Evolutionary conservation across 1,284 basidiomycete genomes (phyloP), one percentile per base, ranked within the genome.

Genomic region (Apiotrichum gracile): DNA sequence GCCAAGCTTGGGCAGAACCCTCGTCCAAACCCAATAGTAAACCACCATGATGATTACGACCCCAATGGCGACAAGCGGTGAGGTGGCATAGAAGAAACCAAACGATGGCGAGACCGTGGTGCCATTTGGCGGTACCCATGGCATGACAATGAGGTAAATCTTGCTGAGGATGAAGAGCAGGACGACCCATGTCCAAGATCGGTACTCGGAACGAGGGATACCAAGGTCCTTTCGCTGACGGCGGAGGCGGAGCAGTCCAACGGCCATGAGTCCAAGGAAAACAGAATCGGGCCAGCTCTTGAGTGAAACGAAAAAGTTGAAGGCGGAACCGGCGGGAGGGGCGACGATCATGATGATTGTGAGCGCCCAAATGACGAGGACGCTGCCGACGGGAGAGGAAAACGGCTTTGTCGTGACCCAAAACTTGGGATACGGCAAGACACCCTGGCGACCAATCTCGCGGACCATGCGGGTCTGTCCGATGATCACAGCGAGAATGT

Each of bases 321-420:
- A 82, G 1, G 81, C 80, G 61, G 81, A 79, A 46, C 78, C 79
- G 14, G 79, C 76, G 0, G 81, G 82, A 25, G 80, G 79, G 0
- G 74, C 78, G 19, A 82, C 63, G 60, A 83, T 78, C 51, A 83
- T 76, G 55, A 82, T 73, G n/a, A 78, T 66, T 0, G 79, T 79
- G 13, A 82, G 62, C 17, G 74, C 45, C 70, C 76, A 82, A 55
- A 79, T 79, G 44, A 80, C 61, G 5, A 77, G 57, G 37, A 80
- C 69, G 7, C 79, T 77, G 0, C 74, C 79, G 17, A 78, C 58
- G 13, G 73, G 72, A 3, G 73, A 67, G 22, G 67, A 67, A 55
- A 74, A 73, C 2, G 72, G 71, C 41, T 52, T 40, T 24, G 64
- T 67, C 38, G 50, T 54, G 12, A 63, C 63, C 61, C 67, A 68